Base-by-base conservation (phyloP, 192 early-diverging fungal species). In the Entophlyctis helioformis region DNA sequence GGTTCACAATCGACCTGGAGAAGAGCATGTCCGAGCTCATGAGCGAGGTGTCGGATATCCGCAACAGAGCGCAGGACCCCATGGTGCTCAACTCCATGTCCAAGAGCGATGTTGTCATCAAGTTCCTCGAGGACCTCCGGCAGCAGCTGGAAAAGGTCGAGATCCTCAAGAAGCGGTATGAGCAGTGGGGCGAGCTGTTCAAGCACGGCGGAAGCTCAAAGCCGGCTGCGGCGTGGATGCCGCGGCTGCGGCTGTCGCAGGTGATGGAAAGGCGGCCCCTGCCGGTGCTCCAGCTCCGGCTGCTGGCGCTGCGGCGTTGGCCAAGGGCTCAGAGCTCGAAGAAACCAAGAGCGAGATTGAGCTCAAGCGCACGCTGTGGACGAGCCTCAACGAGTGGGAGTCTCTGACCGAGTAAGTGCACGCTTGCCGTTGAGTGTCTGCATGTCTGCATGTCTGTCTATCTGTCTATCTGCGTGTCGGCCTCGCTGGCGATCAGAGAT, bases 21-120 rank as follows among this genome's bases (percentile, higher is more conserved):
- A 66, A 67, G 18, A 22, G 53, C 1, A 29, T 67, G 25, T 33
- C 27, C 12, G 74, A 78, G 10, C 46, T 78, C 16, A 61, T 71
- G 54, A 49, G 46, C 11, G 68, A 74, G 59, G 74, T 74, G 4
- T 59, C 51, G 20, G 74, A 78, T 10, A 65, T 78, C 23, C 56
- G 72, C 25, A 73, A 74, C 45, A 38, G 57, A 0, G 76, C 72
- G 8, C 76, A 79, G 46, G 73, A 79, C 38, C 76, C 76, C 12
- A 71, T 77, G 59, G 71, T 79, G 9, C 46, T 75, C 11, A 76
- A 77, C 45, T 43, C 63, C 16, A 48, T 41, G 5, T 57, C 69
- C 7, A 57, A 69, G 12, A 61, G 53, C 38, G 67, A 73, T 9
- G 31, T 60, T 33, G 73, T 76, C 12, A 66, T 79, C 34, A 50